Evolutionary conservation across 139 green algal genomes (phyloP).

Genomic region (Haematococcus lacustris): DNA sequence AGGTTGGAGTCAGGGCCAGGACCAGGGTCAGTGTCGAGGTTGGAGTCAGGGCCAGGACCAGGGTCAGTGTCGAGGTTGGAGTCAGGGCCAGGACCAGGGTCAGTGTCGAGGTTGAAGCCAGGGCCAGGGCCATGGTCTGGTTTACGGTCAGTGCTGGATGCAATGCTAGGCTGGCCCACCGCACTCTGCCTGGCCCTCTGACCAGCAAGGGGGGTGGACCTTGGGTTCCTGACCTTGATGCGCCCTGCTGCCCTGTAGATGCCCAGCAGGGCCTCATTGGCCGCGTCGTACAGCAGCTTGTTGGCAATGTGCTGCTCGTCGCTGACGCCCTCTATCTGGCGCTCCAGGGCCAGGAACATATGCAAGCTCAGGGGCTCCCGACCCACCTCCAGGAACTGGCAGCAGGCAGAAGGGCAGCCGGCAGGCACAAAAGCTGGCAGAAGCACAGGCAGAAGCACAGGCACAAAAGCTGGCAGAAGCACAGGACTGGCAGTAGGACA

Average conservation of each 20-base stretch:
- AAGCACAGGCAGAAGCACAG: no score
- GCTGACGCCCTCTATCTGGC: conserved; percentile 12
- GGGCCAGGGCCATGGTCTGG: background rate
- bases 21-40: background rate
- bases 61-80: background rate
- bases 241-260: conserved; percentile 26
- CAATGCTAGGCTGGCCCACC: background rate
- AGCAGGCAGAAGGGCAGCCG: background rate
- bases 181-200: background rate
- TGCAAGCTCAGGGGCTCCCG: conserved; percentile 34
- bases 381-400: conserved; percentile 24
- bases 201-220: background rate
- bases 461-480: no score
- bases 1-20: background rate
- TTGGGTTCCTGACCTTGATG: conserved; percentile 7
- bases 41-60: background rate
- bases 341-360: conserved; percentile 29
- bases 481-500: no score
- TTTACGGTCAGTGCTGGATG: background rate
- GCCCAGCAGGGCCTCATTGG: conserved; percentile 33
- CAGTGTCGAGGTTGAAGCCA: background rate
- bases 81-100: background rate
- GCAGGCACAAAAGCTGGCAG: background rate
- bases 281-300: conserved; percentile 45
- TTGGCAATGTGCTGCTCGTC: conserved; percentile 36